A percentile compares a stretch with the other conserved stretches of the same genome.
These are phyloP conservation scores for Amphibolis antarctica DNA, from an alignment of 106 monocot species.

Conservation along the genomic window DNA sequence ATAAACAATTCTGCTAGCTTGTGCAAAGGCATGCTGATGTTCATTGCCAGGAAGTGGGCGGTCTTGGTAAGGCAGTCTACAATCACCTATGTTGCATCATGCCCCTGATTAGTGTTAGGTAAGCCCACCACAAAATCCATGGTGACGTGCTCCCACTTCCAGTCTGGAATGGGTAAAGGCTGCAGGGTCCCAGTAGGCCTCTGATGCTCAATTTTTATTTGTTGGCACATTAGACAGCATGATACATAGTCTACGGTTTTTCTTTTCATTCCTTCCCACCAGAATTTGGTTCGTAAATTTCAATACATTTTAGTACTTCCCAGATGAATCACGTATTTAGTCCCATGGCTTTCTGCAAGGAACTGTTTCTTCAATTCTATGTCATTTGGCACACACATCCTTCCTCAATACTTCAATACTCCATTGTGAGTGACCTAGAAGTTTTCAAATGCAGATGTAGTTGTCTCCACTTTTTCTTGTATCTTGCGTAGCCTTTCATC, in stretches of 20 bases:
- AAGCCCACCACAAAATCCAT: constrained; percentile 9
- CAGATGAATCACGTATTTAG: background rate
- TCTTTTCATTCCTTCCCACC: too few relatives aligned
- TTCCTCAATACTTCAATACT: too few relatives aligned
- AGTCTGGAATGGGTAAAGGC: too few relatives aligned
- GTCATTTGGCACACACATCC: constrained; percentile 3
- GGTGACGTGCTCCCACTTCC: too few relatives aligned
- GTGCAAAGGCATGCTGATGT: background rate
- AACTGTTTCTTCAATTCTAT: background rate
- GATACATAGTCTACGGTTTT: background rate
- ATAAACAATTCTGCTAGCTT: background rate
- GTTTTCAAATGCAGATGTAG: too few relatives aligned
- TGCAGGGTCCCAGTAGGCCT: too few relatives aligned
- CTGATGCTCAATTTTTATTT: constrained; percentile 7
- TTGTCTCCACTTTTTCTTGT: too few relatives aligned
- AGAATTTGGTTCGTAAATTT: background rate
- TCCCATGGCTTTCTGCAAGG: constrained; percentile 1
- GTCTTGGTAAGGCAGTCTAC: background rate
- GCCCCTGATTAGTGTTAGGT: background rate
- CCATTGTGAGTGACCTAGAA: too few relatives aligned
- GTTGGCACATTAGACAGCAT: constrained; percentile 2
- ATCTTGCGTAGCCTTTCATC: too few relatives aligned
- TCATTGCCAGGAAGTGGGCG: background rate
- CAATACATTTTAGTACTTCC: too few relatives aligned
- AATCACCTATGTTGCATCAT: constrained; percentile 6